A percentile compares a stretch with the other conserved stretches of the same genome.
Evolutionary conservation across 2,329 filamentous ascomycete genomes (phyloP).

Genomic region (Thielaviopsis populi): DNA sequence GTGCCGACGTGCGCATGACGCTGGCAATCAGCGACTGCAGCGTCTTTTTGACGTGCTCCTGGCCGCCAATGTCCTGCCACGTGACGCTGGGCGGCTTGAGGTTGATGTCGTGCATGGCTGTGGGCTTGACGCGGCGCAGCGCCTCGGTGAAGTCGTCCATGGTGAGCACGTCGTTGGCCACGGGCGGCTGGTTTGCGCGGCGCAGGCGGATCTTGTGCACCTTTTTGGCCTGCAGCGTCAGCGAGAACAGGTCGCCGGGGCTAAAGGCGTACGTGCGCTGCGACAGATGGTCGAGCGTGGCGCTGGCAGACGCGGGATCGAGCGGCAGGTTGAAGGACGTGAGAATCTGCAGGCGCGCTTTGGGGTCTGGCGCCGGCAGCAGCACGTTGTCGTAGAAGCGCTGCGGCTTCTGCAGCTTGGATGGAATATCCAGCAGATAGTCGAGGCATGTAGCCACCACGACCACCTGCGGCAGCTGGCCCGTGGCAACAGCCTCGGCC

Average conservation of each 20-base stretch:
- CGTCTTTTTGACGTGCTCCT: conserved; percentile 55
- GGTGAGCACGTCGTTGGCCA: conserved; percentile 37
- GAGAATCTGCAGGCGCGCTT: conserved; percentile 59
- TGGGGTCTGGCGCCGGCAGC: conserved; percentile 59
- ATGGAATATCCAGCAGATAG: conserved; percentile 56
- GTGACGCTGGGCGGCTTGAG: conserved; percentile 72
- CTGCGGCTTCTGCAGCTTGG: conserved; percentile 47
- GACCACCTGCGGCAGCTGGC: conserved; percentile 42
- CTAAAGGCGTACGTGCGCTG: conserved; percentile 79
- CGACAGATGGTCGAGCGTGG: conserved; percentile 44
- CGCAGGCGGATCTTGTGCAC: conserved; percentile 22
- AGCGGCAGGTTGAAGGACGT: conserved; percentile 39
- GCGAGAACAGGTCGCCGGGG: conserved; percentile 54
- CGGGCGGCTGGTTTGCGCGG: conserved; percentile 20
- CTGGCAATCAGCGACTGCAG: conserved; percentile 35
- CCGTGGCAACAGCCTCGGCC: conserved; percentile 25
- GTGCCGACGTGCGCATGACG: conserved; percentile 20
- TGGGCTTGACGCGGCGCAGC: conserved; percentile 56
- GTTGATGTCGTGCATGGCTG: conserved; percentile 78
- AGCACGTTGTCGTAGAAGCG: conserved; percentile 54
- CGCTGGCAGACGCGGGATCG: conserved; percentile 33
- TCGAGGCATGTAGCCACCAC: conserved; percentile 61
- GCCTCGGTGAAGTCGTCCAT: conserved; percentile 45
- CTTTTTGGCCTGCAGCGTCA: conserved; percentile 32
- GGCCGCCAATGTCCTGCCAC: conserved; percentile 81